These are phyloP conservation scores for Ceratocystis lukuohia DNA, from an alignment of 2,329 filamentous ascomycete genomes.

Conservation along the genomic window DNA sequence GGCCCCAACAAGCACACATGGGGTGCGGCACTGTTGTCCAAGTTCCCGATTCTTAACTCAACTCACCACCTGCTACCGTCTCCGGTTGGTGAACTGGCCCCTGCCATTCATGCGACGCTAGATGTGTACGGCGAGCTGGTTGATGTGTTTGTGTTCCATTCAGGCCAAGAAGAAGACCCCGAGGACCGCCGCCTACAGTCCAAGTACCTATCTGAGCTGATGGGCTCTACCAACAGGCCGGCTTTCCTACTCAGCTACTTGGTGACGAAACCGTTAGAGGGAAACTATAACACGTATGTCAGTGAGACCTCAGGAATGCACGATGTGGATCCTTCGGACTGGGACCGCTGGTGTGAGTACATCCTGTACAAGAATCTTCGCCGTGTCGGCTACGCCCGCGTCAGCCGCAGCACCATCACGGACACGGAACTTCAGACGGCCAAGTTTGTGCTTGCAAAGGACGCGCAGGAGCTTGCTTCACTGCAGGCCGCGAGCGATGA, in stretches of 20 bases:
- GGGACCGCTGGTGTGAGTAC: constrained; percentile 98
- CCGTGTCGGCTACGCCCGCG: constrained; percentile 75
- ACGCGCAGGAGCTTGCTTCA: constrained; percentile 41
- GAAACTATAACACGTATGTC: constrained; percentile 96
- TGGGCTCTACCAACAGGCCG: constrained; percentile 70
- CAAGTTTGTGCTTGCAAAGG: constrained; percentile 72
- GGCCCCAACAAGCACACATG: constrained; percentile 98
- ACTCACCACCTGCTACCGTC: constrained; percentile 91
- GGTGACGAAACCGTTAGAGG: constrained; percentile 76
- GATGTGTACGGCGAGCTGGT: constrained; percentile 81
- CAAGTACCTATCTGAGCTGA: constrained; percentile 73
- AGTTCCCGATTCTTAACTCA: constrained; percentile 94
- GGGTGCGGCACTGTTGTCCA: constrained; percentile 84
- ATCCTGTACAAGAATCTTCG: constrained; percentile 85
- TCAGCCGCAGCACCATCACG: constrained; percentile 82
- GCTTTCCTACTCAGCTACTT: constrained; percentile 81
- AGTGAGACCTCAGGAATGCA: constrained; percentile 79
- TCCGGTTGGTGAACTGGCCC: constrained; percentile 86
- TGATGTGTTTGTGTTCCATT: constrained; percentile 97
- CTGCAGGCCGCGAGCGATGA: constrained; percentile 34
- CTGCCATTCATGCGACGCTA: constrained; percentile 91
- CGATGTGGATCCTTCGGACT: constrained; percentile 83
- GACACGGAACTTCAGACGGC: constrained; percentile 95
- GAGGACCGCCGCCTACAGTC: constrained; percentile 82
- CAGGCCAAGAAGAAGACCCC: constrained; percentile 89